These are phyloP conservation scores for Alternaria triticina DNA, from an alignment of 2,329 filamentous ascomycete species.

Conservation along the genomic window DNA sequence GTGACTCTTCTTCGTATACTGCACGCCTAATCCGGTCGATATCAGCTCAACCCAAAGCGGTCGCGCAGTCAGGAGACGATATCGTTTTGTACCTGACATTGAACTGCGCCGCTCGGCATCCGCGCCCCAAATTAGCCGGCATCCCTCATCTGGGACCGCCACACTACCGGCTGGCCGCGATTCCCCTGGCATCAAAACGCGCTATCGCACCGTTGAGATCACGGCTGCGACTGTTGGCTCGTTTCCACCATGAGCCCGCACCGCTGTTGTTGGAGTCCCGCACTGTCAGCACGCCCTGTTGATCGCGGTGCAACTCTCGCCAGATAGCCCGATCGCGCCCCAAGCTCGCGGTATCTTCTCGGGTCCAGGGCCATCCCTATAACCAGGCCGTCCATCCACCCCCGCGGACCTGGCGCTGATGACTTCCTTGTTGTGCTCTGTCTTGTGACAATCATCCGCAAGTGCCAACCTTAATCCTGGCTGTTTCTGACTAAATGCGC, in stretches of 20 bases:
- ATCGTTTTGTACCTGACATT: neutral
- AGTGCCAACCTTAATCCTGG: conserved; percentile 19
- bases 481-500: neutral
- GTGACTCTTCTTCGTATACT: neutral
- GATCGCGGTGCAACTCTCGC: neutral
- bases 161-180: neutral
- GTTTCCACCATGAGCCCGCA: neutral
- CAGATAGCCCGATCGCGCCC: neutral
- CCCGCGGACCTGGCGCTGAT: conserved; percentile 7
- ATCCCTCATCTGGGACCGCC: neutral
- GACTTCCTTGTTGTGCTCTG: neutral
- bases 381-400: conserved; percentile 3
- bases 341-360: conserved; percentile 4
- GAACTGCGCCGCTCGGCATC: neutral
- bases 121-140: neutral
- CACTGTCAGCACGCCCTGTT: neutral
- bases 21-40: neutral
- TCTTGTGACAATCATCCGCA: conserved; percentile 7
- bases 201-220: conserved; percentile 1
- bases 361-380: conserved; percentile 7
- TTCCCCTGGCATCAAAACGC: conserved; percentile 9
- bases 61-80: neutral
- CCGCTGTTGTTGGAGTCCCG: neutral
- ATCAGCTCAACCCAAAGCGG: neutral
- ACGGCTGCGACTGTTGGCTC: neutral